These are phyloP conservation scores for Candida arabinofermentans DNA, from an alignment of 805 yeast genomes.

Conservation along the genomic window DNA sequence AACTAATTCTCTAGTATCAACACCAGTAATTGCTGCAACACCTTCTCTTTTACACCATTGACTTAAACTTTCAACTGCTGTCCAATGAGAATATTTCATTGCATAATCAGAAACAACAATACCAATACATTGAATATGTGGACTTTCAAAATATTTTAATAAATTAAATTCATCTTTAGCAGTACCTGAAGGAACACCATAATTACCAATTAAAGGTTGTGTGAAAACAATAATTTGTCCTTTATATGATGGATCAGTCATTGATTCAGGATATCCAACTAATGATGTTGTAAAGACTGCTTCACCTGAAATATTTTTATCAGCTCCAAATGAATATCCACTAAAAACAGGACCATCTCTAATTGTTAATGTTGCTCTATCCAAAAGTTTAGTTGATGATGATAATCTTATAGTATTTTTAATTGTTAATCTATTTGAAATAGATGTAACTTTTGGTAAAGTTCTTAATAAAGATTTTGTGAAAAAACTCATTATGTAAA, in stretches of 20 bases:
- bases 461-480: slow-evolving; percentile 3
- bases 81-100: slow-evolving; percentile 97
- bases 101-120: slow-evolving; percentile 96
- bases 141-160: slow-evolving; percentile 87
- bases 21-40: slow-evolving; percentile 94
- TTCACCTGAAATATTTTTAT: slow-evolving; percentile 90
- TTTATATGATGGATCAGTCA: slow-evolving; percentile 97
- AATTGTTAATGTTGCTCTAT: slow-evolving; percentile 86
- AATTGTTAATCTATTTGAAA: slow-evolving; percentile 8
- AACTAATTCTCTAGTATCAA: slow-evolving; percentile 94
- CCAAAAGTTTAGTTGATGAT: slow-evolving; percentile 39
- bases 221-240: slow-evolving; percentile 97
- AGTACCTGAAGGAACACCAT: slow-evolving; percentile 90
- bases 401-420: slow-evolving; percentile 17
- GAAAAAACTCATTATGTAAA: slow-evolving; percentile 1
- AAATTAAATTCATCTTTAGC: slow-evolving; percentile 80
- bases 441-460: slow-evolving; percentile 1
- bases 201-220: slow-evolving; percentile 95
- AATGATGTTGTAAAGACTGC: slow-evolving; percentile 97
- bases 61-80: slow-evolving; percentile 92
- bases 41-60: slow-evolving; percentile 97
- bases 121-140: slow-evolving; percentile 89
- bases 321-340: slow-evolving; percentile 95
- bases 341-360: slow-evolving; percentile 90
- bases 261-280: slow-evolving; percentile 97